These are phyloP conservation scores for Alloteropsis semialata DNA, from an alignment of 176 grass and related monocot genomes.

Conservation along the genomic window DNA sequence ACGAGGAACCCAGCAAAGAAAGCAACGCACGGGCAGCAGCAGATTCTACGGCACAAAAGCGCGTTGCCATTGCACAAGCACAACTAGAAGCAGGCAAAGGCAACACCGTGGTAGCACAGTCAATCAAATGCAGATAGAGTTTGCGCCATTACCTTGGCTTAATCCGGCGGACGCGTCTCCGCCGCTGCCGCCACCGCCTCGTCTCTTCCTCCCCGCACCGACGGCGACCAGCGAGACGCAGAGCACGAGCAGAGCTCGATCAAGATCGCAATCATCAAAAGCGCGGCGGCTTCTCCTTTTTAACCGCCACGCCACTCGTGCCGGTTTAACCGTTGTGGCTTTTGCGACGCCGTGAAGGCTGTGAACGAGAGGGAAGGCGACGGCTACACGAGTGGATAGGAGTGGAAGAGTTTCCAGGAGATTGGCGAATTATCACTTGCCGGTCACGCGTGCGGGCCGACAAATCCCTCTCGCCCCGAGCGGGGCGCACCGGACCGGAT, in stretches of 20 bases:
- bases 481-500: background rate
- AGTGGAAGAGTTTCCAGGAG: background rate
- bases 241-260: conserved; percentile 28
- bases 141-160: background rate
- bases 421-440: conserved; percentile 17
- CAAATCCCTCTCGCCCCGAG: conserved; percentile 42
- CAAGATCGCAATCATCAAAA: conserved; percentile 37
- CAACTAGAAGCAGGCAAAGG: background rate
- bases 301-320: background rate
- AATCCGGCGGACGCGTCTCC: background rate
- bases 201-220: conserved; percentile 11
- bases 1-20: conserved; percentile 1
- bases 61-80: too few relatives aligned
- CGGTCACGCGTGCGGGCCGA: conserved; percentile 13
- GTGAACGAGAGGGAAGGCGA: background rate
- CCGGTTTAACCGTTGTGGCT: background rate
- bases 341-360: background rate
- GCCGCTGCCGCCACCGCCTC: background rate
- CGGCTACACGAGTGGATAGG: background rate
- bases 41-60: conserved; percentile 20
- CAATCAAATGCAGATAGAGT: background rate
- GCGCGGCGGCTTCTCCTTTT: background rate
- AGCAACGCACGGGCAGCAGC: background rate
- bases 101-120: background rate
- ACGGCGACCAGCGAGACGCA: conserved; percentile 8